phyloP scores from a whole-genome alignment of 148 eudicot species.

The Spergularia bocconei region DNA sequence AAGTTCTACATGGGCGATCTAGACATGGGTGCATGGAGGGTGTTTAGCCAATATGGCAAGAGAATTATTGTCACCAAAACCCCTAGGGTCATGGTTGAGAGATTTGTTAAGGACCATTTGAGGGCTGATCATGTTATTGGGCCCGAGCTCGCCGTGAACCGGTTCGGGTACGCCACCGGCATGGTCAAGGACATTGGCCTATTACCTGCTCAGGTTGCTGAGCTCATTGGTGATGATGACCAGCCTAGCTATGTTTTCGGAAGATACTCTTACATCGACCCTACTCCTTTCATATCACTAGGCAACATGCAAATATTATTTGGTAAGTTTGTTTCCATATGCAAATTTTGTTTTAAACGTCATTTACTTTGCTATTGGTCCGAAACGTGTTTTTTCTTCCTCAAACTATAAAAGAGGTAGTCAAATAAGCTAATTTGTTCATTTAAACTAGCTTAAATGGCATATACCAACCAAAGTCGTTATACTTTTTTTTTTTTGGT shows the following conservation, averaged over 20 bases:
- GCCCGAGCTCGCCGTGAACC: slow-evolving; percentile 53
- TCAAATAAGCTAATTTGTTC: too few relatives aligned
- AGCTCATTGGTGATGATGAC: slow-evolving; percentile 45
- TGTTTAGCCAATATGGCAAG: slow-evolving; percentile 54
- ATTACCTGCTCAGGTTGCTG: slow-evolving; percentile 28
- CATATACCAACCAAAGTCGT: too few relatives aligned
- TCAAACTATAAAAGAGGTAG: too few relatives aligned
- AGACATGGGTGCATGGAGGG: slow-evolving; percentile 63
- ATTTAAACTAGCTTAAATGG: too few relatives aligned
- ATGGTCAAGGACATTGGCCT: slow-evolving; percentile 39
- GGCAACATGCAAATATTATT: slow-evolving; percentile 42
- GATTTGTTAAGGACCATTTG: slow-evolving; percentile 81
- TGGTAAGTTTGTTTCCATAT: too few relatives aligned
- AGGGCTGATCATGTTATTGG: slow-evolving; percentile 74
- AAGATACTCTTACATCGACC: slow-evolving; percentile 17
- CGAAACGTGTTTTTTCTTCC: not conserved
- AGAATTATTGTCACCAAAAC: slow-evolving; percentile 66
- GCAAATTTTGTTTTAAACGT: too few relatives aligned
- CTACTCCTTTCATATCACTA: slow-evolving; percentile 32
- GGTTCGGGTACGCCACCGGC: slow-evolving; percentile 69
- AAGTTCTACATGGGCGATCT: slow-evolving; percentile 53
- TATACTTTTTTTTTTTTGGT: too few relatives aligned
- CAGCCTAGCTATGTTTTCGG: slow-evolving; percentile 56
- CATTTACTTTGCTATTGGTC: too few relatives aligned
- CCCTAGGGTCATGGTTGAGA: slow-evolving; percentile 78